Evolutionary conservation across 2,329 filamentous ascomycete species (phyloP).

Genomic region (Berkeleyomyces basicola): DNA sequence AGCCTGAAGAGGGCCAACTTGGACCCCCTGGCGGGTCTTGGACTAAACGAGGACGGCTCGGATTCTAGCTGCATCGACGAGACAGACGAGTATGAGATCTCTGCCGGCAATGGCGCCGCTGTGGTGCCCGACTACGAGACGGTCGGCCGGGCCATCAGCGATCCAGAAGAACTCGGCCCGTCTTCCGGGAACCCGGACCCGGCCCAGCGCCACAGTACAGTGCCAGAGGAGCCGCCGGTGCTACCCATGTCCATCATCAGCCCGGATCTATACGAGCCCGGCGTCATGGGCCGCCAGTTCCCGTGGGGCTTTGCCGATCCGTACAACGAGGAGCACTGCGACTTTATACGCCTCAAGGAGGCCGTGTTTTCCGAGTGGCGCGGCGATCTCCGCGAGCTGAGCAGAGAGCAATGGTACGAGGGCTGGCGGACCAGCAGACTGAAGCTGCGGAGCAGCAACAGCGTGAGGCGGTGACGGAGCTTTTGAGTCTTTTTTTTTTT

Average conservation of each 20-base stretch:
- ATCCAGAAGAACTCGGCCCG: slow-evolving; percentile 16
- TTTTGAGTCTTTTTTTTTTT: slow-evolving; percentile 9
- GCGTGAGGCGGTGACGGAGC: slow-evolving; percentile 20
- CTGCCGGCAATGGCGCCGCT: slow-evolving; percentile 16
- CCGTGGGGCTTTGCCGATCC: slow-evolving; percentile 96
- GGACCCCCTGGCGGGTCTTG: slow-evolving; percentile 75
- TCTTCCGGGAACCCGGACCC: slow-evolving; percentile 25
- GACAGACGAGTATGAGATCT: slow-evolving; percentile 29
- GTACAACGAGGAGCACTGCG: slow-evolving; percentile 79
- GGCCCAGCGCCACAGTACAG: slow-evolving; percentile 27
- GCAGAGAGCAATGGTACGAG: slow-evolving; percentile 87
- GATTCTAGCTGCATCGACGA: slow-evolving; percentile 38
- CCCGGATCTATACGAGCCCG: slow-evolving; percentile 76
- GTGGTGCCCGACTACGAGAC: slow-evolving; percentile 28
- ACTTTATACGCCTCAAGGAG: slow-evolving; percentile 81
- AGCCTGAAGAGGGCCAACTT: slow-evolving; percentile 73
- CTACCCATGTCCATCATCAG: slow-evolving; percentile 87
- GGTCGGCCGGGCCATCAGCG: slow-evolving; percentile 26
- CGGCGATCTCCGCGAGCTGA: slow-evolving; percentile 73
- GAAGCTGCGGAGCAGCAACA: slow-evolving; percentile 33
- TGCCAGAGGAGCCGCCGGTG: slow-evolving; percentile 44
- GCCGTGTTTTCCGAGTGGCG: slow-evolving; percentile 91
- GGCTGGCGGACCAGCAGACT: slow-evolving; percentile 69
- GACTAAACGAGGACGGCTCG: slow-evolving; percentile 59
- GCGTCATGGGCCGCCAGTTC: slow-evolving; percentile 68